phyloP scores from a whole-genome alignment of 768 basidiomycete genomes.

The Pulveroboletus sp. region DNA sequence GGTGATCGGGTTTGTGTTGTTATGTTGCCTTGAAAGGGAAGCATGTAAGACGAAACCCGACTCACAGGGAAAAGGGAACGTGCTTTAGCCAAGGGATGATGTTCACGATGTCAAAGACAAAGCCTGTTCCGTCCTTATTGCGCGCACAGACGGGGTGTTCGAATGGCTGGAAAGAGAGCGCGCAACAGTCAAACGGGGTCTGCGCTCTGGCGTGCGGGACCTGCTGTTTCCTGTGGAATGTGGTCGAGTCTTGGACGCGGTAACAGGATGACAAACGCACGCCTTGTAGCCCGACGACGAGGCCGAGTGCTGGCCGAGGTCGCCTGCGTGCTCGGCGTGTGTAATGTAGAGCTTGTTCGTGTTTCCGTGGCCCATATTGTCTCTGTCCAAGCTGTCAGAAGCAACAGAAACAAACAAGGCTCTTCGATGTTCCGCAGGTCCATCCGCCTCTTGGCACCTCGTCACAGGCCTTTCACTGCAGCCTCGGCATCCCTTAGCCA shows the following conservation, averaged over 20 bases:
- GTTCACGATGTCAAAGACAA: constrained; percentile 85
- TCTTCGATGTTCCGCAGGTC: constrained; percentile 28
- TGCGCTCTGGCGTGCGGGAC: constrained; percentile 58
- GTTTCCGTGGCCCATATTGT: constrained; percentile 77
- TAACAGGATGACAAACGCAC: constrained; percentile 37
- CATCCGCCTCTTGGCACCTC: constrained; percentile 21
- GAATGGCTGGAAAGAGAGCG: constrained; percentile 88
- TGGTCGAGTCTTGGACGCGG: constrained; percentile 5
- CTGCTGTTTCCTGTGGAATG: constrained; percentile 54
- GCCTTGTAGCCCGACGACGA: constrained; percentile 71
- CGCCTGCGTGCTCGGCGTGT: constrained; percentile 80
- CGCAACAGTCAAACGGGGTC: constrained; percentile 89
- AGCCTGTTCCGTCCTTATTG: constrained; percentile 74
- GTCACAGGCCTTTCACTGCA: constrained; percentile 31
- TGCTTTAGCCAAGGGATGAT: constrained; percentile 95
- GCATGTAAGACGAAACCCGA: constrained; percentile 7
- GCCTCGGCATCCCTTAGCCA: constrained; percentile 14
- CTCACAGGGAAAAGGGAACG: constrained; percentile 24
- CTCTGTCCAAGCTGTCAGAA: too few species aligned
- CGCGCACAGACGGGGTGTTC: constrained; percentile 83
- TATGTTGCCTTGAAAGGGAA: constrained; percentile 58
- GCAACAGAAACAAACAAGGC: constrained; percentile 1
- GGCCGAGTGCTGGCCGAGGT: constrained; percentile 76
- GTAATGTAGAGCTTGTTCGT: constrained; percentile 86
- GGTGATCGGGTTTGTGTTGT: constrained; percentile 76